A percentile compares a stretch with the other conserved stretches of the same genome.
These are phyloP conservation scores for Epichloe typhina DNA, from an alignment of 2,329 filamentous ascomycete genomes.

Conservation along the genomic window DNA sequence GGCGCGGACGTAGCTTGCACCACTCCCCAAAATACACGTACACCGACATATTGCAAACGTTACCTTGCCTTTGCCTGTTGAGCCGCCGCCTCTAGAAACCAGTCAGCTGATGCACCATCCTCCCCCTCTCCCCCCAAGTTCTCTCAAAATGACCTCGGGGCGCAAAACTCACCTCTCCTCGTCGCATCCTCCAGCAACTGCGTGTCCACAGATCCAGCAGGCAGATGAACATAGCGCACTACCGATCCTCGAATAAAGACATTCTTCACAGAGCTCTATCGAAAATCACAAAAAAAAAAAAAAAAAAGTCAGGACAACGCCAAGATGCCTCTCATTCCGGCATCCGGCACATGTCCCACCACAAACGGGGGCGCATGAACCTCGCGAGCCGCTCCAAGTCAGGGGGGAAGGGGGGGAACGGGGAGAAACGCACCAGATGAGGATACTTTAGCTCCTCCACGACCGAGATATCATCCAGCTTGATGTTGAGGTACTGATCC, in stretches of 20 bases:
- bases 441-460: slow-evolving; percentile 91
- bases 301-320: too few relatives aligned
- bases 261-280: slow-evolving; percentile 69
- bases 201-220: slow-evolving; percentile 69
- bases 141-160: background rate
- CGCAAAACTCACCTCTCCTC: slow-evolving; percentile 51
- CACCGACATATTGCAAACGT: background rate
- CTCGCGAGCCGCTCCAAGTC: too few relatives aligned
- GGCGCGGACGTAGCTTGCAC: background rate
- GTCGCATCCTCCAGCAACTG: slow-evolving; percentile 84
- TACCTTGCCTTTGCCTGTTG: slow-evolving; percentile 44
- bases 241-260: slow-evolving; percentile 92
- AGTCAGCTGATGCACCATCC: background rate
- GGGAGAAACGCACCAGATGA: slow-evolving; percentile 53
- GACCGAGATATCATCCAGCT: slow-evolving; percentile 88
- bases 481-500: slow-evolving; percentile 98
- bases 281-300: background rate
- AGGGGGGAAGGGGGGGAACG: background rate
- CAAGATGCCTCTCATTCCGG: too few relatives aligned
- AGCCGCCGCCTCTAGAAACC: slow-evolving; percentile 37
- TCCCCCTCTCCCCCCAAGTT: background rate
- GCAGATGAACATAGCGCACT: slow-evolving; percentile 83
- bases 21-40: background rate
- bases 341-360: too few relatives aligned
- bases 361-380: too few relatives aligned